These are phyloP conservation scores for Uronychia setigera DNA, from an alignment of 73 alveolate species.

Conservation along the genomic window DNA sequence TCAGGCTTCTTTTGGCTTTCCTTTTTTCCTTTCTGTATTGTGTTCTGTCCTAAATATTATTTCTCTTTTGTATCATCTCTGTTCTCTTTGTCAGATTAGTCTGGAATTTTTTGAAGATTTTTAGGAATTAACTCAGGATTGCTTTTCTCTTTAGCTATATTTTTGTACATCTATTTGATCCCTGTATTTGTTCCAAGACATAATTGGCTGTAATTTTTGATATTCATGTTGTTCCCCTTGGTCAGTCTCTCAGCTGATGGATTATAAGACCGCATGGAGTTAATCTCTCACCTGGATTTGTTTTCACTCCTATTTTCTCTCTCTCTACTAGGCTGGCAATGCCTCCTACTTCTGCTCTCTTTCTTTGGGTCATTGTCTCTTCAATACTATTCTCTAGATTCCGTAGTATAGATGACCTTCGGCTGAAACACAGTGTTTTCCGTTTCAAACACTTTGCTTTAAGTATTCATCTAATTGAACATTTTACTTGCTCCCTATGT, in stretches of 20 bases:
- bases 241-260: constrained; percentile 1
- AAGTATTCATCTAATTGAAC: neutral
- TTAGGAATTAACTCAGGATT: neutral
- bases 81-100: no score
- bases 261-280: neutral
- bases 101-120: no score
- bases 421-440: neutral
- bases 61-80: no score
- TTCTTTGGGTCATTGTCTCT: no score
- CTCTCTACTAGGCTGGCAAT: neutral
- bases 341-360: neutral
- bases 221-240: neutral
- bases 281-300: neutral
- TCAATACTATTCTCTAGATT: neutral
- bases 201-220: neutral
- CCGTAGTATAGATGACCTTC: neutral
- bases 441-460: neutral
- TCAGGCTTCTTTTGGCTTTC: no score
- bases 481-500: neutral
- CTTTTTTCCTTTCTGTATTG: no score
- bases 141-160: neutral
- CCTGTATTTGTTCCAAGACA: neutral
- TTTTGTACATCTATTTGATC: neutral
- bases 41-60: no score
- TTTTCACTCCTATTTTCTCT: neutral